A percentile compares a stretch with the other conserved stretches of the same genome.
Conservation (phyloP, 805 yeast genomes). For the Pichia nakasei region DNA sequence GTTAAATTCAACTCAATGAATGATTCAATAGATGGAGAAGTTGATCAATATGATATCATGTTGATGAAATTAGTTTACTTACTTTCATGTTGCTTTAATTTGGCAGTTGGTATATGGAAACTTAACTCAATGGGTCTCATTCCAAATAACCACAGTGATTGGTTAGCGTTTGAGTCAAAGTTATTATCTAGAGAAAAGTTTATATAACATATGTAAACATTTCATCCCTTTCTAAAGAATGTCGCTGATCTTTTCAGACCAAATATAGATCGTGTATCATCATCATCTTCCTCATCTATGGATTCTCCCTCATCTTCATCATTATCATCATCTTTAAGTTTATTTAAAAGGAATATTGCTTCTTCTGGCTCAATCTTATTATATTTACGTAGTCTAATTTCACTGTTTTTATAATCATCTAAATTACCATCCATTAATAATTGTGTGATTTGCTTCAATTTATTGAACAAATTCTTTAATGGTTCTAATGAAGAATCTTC, state of each 20-base stretch:
- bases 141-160: constrained; percentile 81
- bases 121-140: constrained; percentile 81
- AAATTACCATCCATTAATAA: constrained; percentile 47
- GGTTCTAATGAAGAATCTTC: constrained; percentile 3
- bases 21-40: constrained; percentile 1
- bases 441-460: constrained; percentile 71
- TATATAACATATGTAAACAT: not conserved
- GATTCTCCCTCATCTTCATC: constrained; percentile 1
- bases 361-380: constrained; percentile 68
- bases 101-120: constrained; percentile 79
- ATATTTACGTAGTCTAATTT: constrained; percentile 52
- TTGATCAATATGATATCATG: constrained; percentile 15
- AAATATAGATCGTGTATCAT: constrained; percentile 20
- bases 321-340: constrained; percentile 25
- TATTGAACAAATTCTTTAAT: constrained; percentile 37
- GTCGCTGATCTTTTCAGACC: constrained; percentile 19
- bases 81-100: constrained; percentile 39
- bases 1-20: constrained; percentile 36
- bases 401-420: constrained; percentile 42
- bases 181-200: constrained; percentile 19
- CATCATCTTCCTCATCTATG: constrained; percentile 5
- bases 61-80: constrained; percentile 22
- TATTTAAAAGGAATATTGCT: constrained; percentile 53
- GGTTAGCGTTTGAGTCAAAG: constrained; percentile 77
- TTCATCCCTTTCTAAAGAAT: constrained; percentile 6